Base-by-base conservation (phyloP, 441 rosid genomes). In the Theobroma grandiflorum region DNA sequence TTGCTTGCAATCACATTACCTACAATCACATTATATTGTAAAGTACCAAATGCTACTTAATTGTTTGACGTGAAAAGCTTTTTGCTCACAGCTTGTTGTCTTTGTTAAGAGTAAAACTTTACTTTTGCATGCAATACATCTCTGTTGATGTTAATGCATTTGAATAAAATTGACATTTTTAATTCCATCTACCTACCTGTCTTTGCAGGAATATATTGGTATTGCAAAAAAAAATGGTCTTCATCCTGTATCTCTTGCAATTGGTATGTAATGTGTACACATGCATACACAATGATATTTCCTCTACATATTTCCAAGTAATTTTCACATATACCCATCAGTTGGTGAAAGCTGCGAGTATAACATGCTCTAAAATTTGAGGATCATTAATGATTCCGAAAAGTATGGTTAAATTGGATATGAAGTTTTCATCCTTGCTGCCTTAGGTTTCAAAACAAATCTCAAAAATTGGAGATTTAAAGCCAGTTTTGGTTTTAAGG, bases 191-290 rank as follows among this genome's bases (percentile, higher is more conserved):
- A 53, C 57, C 65, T 77, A 53, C 57, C 65, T 77, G 53, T 59
- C 38, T 61, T 75, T 82, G 26, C 88, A 90, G 92, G 88, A 80
- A 68, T 90, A 91, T 81, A 82, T 85, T 42, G 84, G 50, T 33
- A 80, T 90, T 75, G 95, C 93, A 5, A 66, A 72, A 73, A 85
- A 84, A 65, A 75, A 85, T 66, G 82, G 88, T 38, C 80, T 91
- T 79, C 86, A 77, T 85, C 95, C 93, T 50, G 88, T 88, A 66
- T 79, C 86, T 66, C 89, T 91, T 79, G 90, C 95, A 62, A 86
- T 88, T 49, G 91, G 93, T 91, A 86, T 78, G 77, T 15, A 49
- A 42, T 49, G 35, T 61, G 20, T 58, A 16, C 10, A 18, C 9
- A 26, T 58, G 73, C 40, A n/a, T 68, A 62, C 57, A n/a, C 77